These are phyloP conservation scores for Nicotiana otophora DNA, from an alignment of 257 asterid species.

Conservation along the genomic window DNA sequence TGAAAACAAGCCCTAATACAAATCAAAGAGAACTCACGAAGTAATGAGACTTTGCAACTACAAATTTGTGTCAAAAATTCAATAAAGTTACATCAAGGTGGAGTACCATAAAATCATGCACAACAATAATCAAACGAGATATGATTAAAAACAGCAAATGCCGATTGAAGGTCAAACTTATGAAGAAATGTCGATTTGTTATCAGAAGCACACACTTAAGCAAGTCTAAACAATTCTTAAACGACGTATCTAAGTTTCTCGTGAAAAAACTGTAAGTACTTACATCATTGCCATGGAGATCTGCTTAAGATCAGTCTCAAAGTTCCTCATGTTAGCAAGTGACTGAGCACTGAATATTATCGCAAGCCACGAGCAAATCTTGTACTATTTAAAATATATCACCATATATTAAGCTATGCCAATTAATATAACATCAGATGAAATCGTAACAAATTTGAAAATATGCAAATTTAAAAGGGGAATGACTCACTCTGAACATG, in stretches of 20 bases:
- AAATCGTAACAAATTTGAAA: too few relatives aligned
- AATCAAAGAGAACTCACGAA: background rate
- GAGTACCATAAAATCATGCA: background rate
- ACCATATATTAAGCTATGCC: background rate
- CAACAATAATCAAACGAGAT: background rate
- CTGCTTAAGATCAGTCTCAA: constrained; percentile 94
- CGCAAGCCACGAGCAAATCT: constrained; percentile 90
- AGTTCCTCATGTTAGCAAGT: constrained; percentile 82
- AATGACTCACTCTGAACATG: constrained; percentile 9
- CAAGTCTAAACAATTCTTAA: background rate
- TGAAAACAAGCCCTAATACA: background rate
- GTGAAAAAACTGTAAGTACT: constrained; percentile 17
- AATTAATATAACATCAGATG: too few relatives aligned
- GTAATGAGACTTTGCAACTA: background rate
- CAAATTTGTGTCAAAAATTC: background rate
- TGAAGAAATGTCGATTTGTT: background rate
- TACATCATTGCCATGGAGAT: constrained; percentile 99
- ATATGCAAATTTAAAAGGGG: background rate
- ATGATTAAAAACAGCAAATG: background rate
- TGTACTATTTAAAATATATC: constrained; percentile 46
- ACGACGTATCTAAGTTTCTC: background rate
- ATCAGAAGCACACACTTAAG: background rate
- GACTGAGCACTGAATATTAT: constrained; percentile 86
- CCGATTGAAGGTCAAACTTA: background rate
- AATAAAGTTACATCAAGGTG: background rate